phyloP scores from a whole-genome alignment of 768 basidiomycete genomes.

The Psilocybe sp. region DNA sequence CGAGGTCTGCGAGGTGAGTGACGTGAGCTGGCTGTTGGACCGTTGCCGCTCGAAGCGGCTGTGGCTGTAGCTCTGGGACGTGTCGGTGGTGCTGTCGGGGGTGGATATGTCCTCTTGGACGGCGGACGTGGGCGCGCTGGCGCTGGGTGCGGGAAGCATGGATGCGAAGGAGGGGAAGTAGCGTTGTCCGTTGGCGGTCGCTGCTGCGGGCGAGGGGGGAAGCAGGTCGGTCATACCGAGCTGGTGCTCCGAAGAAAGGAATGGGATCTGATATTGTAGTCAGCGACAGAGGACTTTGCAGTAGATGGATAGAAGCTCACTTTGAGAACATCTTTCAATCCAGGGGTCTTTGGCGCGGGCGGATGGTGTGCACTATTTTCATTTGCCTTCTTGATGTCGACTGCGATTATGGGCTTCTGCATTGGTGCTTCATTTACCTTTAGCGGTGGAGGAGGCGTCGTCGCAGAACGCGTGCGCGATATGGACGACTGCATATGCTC shows the following conservation, averaged over 20 bases:
- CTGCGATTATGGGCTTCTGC: constrained; percentile 1
- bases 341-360: constrained; percentile 41
- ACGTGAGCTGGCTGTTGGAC: neutral
- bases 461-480: constrained; percentile 40
- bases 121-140: neutral
- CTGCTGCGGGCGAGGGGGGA: constrained; percentile 57
- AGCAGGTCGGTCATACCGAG: constrained; percentile 66
- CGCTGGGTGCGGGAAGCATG: constrained; percentile 4
- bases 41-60: constrained; percentile 3
- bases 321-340: constrained; percentile 73
- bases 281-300: neutral
- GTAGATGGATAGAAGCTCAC: constrained; percentile 26
- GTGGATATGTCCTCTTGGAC: constrained; percentile 1
- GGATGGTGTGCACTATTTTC: constrained; percentile 5
- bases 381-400: constrained; percentile 7
- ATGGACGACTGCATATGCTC: constrained; percentile 30
- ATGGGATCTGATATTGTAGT: constrained; percentile 49
- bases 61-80: neutral
- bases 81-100: constrained; percentile 2
- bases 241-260: constrained; percentile 66
- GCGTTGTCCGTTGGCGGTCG: constrained; percentile 34
- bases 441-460: constrained; percentile 30
- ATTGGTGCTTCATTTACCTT: neutral
- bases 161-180: constrained; percentile 23
- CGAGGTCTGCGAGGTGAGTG: neutral